Evolutionary conservation across 2,329 filamentous ascomycete species (phyloP).

Genomic region (Botrytis hyacinthi): DNA sequence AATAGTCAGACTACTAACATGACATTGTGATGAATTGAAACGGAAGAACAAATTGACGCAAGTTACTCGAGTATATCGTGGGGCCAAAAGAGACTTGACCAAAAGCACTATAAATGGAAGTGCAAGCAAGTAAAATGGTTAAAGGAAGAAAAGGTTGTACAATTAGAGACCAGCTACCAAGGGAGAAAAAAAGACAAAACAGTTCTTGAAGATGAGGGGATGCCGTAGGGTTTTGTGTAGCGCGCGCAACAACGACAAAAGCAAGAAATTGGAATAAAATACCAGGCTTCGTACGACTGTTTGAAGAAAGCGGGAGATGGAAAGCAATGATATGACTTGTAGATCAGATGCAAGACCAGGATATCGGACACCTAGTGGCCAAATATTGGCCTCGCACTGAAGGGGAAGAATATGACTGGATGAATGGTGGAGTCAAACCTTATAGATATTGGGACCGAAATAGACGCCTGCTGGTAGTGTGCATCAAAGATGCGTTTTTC

Average conservation of each 20-base stretch:
- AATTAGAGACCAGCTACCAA: constrained; percentile 40
- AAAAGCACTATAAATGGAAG: constrained; percentile 13
- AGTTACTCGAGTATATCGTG: constrained; percentile 17
- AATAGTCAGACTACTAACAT: constrained; percentile 27
- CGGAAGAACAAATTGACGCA: constrained; percentile 24
- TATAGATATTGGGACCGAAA: constrained; percentile 29
- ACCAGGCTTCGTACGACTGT: constrained; percentile 32
- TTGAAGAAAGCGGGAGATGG: constrained; percentile 30
- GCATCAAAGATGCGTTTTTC: constrained; percentile 14
- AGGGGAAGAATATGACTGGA: constrained; percentile 30
- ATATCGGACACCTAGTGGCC: constrained; percentile 22
- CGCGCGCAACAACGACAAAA: constrained; percentile 32
- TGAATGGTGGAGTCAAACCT: constrained; percentile 22
- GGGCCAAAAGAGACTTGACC: constrained; percentile 18
- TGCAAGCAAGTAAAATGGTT: constrained; percentile 26
- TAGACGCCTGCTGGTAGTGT: constrained; percentile 34
- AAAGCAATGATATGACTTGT: constrained; percentile 31
- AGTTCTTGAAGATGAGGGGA: constrained; percentile 33
- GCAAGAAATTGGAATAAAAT: constrained; percentile 34
- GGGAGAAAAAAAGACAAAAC: constrained; percentile 27
- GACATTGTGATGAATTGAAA: constrained; percentile 28
- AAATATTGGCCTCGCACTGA: constrained; percentile 23
- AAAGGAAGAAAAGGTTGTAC: constrained; percentile 33
- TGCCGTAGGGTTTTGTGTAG: constrained; percentile 36
- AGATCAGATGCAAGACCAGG: constrained; percentile 20